Evolutionary conservation across 106 monocot species (phyloP), one percentile per base, ranked within the genome.

Genomic region (Ottelia alismoides): DNA sequence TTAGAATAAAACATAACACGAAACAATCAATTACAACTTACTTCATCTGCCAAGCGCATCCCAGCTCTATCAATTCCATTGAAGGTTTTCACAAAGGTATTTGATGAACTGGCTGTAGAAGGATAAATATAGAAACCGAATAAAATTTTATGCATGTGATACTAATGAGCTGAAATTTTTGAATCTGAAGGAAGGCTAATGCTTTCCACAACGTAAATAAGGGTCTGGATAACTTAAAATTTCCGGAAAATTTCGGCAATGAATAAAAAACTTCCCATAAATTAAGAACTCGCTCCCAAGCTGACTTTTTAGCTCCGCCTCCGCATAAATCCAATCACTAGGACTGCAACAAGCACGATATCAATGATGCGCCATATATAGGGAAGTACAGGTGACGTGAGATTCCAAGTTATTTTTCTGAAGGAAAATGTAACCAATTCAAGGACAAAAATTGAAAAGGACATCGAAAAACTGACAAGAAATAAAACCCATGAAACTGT

Each of bases 251-350:
- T n/a, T n/a, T n/a, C n/a, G n/a, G n/a, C n/a, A n/a, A n/a, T n/a
- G n/a, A n/a, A n/a, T n/a, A n/a, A n/a, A n/a, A 28, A 23, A 16
- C 69, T 22, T 74, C 82, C 98, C 89, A 73, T 90, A 83, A 32
- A 98, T 98, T 28, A 83, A 68, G 67, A 85, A 90, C 25, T 78
- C 83, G 31, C 59, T 64, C 27, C 89, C 82, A 22, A 98, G 64
- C 48, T 51, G 72, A 56, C 63, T 85, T 68, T 75, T 90, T 45
- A 98, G 66, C 58, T 85, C 77, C 30, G 79, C 70, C 58, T 89
- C 82, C 2, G 74, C 77, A 74, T 90, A 98, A 44, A 52, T 83
- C 98, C 98, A 98, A 74, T 98, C 98, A 60, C 64, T 85, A n/a
- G 89, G 79, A 53, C 98, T 98, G 73, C 70, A 81, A 26, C 31